Base-by-base conservation (phyloP, 176 grass and related monocot genomes). In the Aegilops bicornis region DNA sequence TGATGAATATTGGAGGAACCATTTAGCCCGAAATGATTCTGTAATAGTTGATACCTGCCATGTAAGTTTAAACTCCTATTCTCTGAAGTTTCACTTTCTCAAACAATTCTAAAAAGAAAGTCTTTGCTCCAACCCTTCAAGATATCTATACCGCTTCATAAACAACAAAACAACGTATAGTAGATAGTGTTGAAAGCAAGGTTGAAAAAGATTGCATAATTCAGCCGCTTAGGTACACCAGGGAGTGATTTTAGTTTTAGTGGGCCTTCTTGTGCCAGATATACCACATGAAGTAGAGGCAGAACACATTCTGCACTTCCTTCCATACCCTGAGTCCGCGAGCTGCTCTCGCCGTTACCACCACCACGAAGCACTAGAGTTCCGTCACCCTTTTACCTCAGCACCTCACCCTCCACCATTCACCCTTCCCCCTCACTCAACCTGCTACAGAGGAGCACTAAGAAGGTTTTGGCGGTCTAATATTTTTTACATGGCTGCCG, bases 1-100 rank as follows among this genome's bases (percentile, higher is more conserved):
- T 22, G 90, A 99, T 74, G 97, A 99, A 69, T 99, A 99, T 74
- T 99, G 97, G 97, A 88, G 63, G 76, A 99, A 96, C 81, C 97
- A 99, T 89, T 86, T 99, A 86, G 94, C 92, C 89, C 86, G 97
- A 87, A 99, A 99, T 79, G 92, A 92, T 32, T 99, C 94, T 47
- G 89, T 99, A 54, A 99, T 99, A 82, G 94, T 99, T 79, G 94
- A 99, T 84, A 90, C 81, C 65, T 99, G 94, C 76, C 94, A 96
- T 88, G 97, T 99, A 87, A 94, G 92, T 93, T 82, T 52, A 14
- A 64, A 69, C 27, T 25, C 36, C 8, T 82, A 39, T 76, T 79
- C 16, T 82, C 40, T 59, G 48, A 82, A 87, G 4, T 61, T 42
- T 1, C 24, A 23, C 17, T 25, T 81, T 11, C 11, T 64, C 23